Evolutionary conservation across 2,329 filamentous ascomycete genomes (phyloP).

Genomic region (Thielaviopsis ethacetica): DNA sequence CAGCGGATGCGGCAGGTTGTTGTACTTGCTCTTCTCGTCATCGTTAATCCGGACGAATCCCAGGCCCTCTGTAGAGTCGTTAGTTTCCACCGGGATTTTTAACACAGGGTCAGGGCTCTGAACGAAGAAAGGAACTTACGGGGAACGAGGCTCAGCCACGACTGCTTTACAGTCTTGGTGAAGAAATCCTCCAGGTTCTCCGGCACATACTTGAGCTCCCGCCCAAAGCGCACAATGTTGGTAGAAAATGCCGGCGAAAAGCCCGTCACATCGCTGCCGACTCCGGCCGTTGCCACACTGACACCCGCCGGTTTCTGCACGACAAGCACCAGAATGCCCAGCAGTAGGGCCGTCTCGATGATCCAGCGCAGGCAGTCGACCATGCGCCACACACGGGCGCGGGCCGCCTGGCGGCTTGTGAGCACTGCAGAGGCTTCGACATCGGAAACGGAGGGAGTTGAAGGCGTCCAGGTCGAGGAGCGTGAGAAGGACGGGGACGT

Average conservation of each 20-base stretch:
- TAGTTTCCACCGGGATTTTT: no score
- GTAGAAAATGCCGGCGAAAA: constrained; percentile 25
- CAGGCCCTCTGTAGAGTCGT: constrained; percentile 17
- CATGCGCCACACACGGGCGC: background rate
- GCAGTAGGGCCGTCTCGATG: background rate
- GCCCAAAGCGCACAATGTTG: constrained; percentile 22
- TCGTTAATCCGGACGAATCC: constrained; percentile 24
- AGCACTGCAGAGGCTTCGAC: background rate
- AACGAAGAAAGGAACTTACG: constrained; percentile 12
- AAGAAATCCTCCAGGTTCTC: constrained; percentile 25
- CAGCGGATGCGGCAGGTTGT: constrained; percentile 23
- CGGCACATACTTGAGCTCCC: constrained; percentile 23
- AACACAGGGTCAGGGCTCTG: no score
- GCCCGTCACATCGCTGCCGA: constrained; percentile 22
- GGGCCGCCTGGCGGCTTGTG: background rate
- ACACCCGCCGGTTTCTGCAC: background rate
- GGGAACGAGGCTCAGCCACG: constrained; percentile 25
- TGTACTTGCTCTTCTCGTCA: constrained; percentile 17
- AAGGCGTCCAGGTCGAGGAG: background rate
- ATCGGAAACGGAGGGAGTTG: background rate
- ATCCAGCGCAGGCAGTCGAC: constrained; percentile 1
- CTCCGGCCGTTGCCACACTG: background rate
- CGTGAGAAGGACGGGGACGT: background rate
- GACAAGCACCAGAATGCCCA: background rate
- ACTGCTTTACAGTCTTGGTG: constrained; percentile 18